A percentile compares a stretch with the other conserved stretches of the same genome.
phyloP scores from a whole-genome alignment of 1,284 basidiomycete genomes.

The Wolfiporia cocos region DNA sequence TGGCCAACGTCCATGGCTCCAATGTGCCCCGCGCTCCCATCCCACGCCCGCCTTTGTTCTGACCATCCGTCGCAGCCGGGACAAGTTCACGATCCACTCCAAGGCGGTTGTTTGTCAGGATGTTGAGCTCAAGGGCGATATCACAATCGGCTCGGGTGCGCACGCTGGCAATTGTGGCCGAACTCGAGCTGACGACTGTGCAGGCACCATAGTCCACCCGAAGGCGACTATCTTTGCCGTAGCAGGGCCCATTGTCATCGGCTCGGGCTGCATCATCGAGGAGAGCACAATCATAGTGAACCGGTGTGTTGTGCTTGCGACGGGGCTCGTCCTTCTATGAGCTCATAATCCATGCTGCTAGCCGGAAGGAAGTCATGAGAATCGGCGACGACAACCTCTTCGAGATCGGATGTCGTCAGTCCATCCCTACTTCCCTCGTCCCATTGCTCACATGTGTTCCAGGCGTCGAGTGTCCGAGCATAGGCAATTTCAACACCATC shows the following conservation, averaged over 20 bases:
- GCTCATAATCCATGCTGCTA: slow-evolving; percentile 24
- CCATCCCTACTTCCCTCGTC: slow-evolving; percentile 1
- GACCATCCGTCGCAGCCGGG: slow-evolving; percentile 17
- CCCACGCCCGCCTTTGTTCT: neutral
- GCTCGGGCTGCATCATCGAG: slow-evolving; percentile 86
- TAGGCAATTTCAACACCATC: slow-evolving; percentile 84
- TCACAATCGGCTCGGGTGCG: slow-evolving; percentile 80
- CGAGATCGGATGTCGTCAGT: slow-evolving; percentile 85
- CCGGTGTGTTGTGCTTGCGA: slow-evolving; percentile 34
- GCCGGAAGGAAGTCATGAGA: slow-evolving; percentile 77
- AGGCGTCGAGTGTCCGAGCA: slow-evolving; percentile 81
- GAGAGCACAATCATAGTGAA: slow-evolving; percentile 88
- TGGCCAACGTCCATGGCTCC: slow-evolving; percentile 13
- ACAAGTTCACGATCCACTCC: slow-evolving; percentile 29
- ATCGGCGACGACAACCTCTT: slow-evolving; percentile 93
- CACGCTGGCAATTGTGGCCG: neutral
- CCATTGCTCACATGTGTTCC: slow-evolving; percentile 1
- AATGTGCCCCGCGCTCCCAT: slow-evolving; percentile 9
- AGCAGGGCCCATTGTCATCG: slow-evolving; percentile 83
- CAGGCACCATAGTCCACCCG: slow-evolving; percentile 89
- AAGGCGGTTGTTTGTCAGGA: slow-evolving; percentile 82
- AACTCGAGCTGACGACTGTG: neutral
- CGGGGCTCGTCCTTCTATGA: slow-evolving; percentile 1
- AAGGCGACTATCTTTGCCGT: slow-evolving; percentile 88
- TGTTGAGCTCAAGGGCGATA: slow-evolving; percentile 84